A percentile compares a stretch with the other conserved stretches of the same genome.
Conservation (phyloP, 257 asterid species). For the Solanum arcanum region DNA sequence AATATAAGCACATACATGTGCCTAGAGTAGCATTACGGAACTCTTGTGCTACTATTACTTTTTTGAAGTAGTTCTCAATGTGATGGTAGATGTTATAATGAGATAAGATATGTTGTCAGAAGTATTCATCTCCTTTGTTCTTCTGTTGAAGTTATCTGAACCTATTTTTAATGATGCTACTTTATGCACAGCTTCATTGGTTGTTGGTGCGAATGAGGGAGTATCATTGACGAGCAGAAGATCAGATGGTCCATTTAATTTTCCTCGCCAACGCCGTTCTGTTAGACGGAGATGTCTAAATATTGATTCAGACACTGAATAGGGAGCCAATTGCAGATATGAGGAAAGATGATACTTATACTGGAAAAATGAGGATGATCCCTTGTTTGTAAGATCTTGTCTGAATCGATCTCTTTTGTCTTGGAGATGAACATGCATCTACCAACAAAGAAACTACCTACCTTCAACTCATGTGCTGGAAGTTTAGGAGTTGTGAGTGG, state of each 20-base stretch:
- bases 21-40: background rate
- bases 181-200: conserved; percentile 47
- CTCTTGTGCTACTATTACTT: background rate
- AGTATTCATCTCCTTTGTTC: background rate
- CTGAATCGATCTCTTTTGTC: background rate
- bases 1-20: background rate
- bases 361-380: background rate
- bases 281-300: conserved; percentile 69
- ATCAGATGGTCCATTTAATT: conserved; percentile 62
- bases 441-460: background rate
- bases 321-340: background rate
- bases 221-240: conserved; percentile 44
- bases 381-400: background rate
- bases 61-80: background rate
- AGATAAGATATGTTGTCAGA: background rate
- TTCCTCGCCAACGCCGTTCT: conserved; percentile 87
- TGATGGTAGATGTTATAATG: background rate
- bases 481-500: conserved; percentile 14
- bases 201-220: conserved; percentile 40
- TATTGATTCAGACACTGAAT: conserved; percentile 77
- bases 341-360: background rate
- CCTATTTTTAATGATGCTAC: background rate
- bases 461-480: conserved; percentile 2
- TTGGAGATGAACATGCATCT: background rate
- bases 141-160: background rate